Conservation (phyloP, 192 early-diverging fungal genomes). For the Gigaspora rosea region DNA sequence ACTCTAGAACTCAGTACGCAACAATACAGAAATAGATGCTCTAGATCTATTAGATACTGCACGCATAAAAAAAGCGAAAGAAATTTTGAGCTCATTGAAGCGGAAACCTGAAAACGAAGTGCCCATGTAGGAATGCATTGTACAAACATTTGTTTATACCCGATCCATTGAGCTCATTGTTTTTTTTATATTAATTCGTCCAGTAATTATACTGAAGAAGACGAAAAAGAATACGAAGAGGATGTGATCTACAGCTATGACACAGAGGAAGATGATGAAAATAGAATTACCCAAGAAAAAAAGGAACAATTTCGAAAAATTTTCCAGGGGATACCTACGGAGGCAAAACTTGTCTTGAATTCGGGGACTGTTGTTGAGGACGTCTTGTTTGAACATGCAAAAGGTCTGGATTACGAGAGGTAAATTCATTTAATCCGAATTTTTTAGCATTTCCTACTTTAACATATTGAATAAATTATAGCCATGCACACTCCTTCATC, state of each 20-base stretch:
- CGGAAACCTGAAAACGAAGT: background rate
- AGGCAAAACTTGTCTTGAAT: conserved; percentile 11
- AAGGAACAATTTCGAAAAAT: background rate
- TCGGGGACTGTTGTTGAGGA: conserved; percentile 7
- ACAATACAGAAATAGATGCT: background rate
- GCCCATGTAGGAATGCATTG: background rate
- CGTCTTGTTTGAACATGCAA: conserved; percentile 15
- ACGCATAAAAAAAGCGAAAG: background rate
- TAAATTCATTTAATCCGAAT: conserved; percentile 18
- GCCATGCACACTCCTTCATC: conserved; percentile 4
- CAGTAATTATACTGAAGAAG: too few species aligned
- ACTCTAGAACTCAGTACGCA: conserved; percentile 6
- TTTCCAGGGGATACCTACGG: background rate
- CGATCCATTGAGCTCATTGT: conserved; percentile 2
- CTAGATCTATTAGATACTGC: background rate
- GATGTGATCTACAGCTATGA: too few species aligned
- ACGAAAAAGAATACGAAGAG: too few species aligned
- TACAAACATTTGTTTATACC: background rate
- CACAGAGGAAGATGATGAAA: too few species aligned
- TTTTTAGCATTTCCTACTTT: background rate
- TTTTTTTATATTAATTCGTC: conserved; percentile 1
- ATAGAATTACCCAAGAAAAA: too few species aligned
- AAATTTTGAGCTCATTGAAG: conserved; percentile 13
- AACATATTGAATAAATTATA: conserved; percentile 19
- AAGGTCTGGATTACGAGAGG: conserved; percentile 14